These are phyloP conservation scores for Dentipellis sp. DNA, from an alignment of 768 basidiomycete genomes.

Conservation along the genomic window DNA sequence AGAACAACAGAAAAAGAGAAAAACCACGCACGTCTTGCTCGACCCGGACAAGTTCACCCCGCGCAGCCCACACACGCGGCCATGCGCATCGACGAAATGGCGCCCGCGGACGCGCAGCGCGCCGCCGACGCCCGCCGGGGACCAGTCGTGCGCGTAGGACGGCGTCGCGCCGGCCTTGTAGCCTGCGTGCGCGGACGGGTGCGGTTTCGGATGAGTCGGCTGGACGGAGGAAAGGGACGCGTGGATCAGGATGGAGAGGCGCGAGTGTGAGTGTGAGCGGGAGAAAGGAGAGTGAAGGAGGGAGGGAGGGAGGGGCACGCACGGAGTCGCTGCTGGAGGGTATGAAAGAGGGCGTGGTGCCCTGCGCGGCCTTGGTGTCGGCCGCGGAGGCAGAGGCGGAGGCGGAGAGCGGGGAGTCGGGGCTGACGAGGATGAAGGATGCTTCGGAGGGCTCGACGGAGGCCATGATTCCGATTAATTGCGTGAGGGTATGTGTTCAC, in stretches of 20 bases:
- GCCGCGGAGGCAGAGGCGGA: too few species aligned
- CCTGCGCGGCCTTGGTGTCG: too few species aligned
- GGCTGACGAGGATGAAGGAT: conserved; percentile 17
- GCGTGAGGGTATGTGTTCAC: too few species aligned
- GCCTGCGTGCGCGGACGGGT: conserved; percentile 36
- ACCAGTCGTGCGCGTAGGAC: conserved; percentile 74
- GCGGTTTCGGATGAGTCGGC: conserved; percentile 16
- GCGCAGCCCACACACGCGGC: conserved; percentile 70
- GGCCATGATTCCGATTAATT: not conserved
- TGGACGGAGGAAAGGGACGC: not conserved
- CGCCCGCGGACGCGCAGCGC: conserved; percentile 54
- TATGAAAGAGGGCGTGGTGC: too few species aligned
- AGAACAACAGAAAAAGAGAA: too few species aligned
- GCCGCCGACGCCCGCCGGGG: conserved; percentile 42
- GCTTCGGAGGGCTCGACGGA: conserved; percentile 17
- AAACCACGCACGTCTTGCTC: conserved; percentile 62
- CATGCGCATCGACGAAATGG: conserved; percentile 74
- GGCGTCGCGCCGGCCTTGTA: conserved; percentile 38
- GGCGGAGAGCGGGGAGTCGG: conserved; percentile 1
- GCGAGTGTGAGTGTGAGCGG: too few species aligned
- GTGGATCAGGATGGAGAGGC: not conserved
- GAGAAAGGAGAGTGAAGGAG: too few species aligned
- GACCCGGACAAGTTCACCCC: conserved; percentile 83
- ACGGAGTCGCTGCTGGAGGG: not conserved
- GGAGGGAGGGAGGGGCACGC: not conserved